Evolutionary conservation across 2,329 filamentous ascomycete species (phyloP), one percentile per base, ranked within the genome.

Genomic region (Trichophyton rubrum): DNA sequence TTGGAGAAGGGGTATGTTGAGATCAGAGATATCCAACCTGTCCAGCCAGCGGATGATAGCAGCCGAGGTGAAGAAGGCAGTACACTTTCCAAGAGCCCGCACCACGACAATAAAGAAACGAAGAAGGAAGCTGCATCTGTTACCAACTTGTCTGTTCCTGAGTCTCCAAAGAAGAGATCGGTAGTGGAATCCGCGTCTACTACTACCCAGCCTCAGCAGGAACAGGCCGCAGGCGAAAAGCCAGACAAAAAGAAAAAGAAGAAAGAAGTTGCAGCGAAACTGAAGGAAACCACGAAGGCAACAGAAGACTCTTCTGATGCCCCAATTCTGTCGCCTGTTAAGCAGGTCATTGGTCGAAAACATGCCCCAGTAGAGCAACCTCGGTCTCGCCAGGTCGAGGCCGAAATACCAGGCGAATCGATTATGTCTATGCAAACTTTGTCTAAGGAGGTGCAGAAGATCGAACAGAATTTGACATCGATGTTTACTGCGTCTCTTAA

Each of bases 181-280:
- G 69, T 60, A 40, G 74, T 76, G 17, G 71, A 66, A 62, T 17
- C 64, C 62, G 51, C 17, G 13, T 35, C 51, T 24, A 35, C 51
- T 1, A 3, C 27, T 33, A 17, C 51, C n/a, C 51, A 33, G 7
- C 3, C 61, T 60, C 58, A 73, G 62, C 71, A 62, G 58, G 67
- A 60, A 55, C 71, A 72, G 49, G 58, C 68, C 9, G 60, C 69
- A 15, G 24, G 43, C 1, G 85, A 88, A 64, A 87, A 84, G 73
- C 67, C 75, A 0, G 87, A 89, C 67, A 88, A 86, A 77, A 89
- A 82, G 69, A 82, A 89, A 79, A 92, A 90, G 78, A 82, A 80
- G 62, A 78, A 77, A 61, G 71, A 73, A 4, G 72, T 74, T 30
- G 72, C 74, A 0, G 70, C 79, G 3, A 73, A 76, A 11, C 71